Conservation (phyloP, 1,139 yeast species). For the Candida smagusa region DNA sequence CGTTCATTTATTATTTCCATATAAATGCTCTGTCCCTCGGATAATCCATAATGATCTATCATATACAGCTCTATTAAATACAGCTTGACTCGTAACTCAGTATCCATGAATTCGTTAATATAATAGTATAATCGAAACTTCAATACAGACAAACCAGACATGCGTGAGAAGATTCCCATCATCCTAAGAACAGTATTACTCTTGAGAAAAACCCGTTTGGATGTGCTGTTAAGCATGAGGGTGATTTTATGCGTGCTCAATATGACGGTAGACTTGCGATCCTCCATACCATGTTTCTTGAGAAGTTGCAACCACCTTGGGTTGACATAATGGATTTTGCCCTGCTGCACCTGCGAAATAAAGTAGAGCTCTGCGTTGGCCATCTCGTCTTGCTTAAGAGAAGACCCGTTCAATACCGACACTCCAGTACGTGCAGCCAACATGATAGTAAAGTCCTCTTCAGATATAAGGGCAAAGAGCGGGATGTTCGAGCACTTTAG, state of each 20-base stretch:
- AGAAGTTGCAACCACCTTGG: conserved; percentile 26
- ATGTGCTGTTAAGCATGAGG: conserved; percentile 6
- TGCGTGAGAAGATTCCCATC: conserved; percentile 22
- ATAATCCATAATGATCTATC: conserved; percentile 33
- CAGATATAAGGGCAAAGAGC: conserved; percentile 29
- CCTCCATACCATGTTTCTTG: conserved; percentile 20
- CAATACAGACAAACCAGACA: conserved; percentile 8
- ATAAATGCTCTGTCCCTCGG: conserved; percentile 23
- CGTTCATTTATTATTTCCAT: conserved; percentile 5
- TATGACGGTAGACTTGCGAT: background rate
- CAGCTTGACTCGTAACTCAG: conserved; percentile 11
- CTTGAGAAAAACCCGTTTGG: conserved; percentile 19
- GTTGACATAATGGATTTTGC: conserved; percentile 24
- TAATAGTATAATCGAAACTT: conserved; percentile 22
- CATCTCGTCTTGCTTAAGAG: conserved; percentile 45
- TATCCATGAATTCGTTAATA: conserved; percentile 13
- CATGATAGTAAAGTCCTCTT: conserved; percentile 36
- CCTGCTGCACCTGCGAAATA: conserved; percentile 46
- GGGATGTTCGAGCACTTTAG: conserved; percentile 56
- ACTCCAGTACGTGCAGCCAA: conserved; percentile 45
- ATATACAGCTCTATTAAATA: conserved; percentile 30
- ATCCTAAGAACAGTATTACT: conserved; percentile 27
- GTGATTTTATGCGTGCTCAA: conserved; percentile 6
- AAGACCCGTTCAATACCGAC: conserved; percentile 55
- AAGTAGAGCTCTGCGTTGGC: conserved; percentile 67